Conservation (phyloP, 306 rosid species). For the Acacia acuminata region DNA sequence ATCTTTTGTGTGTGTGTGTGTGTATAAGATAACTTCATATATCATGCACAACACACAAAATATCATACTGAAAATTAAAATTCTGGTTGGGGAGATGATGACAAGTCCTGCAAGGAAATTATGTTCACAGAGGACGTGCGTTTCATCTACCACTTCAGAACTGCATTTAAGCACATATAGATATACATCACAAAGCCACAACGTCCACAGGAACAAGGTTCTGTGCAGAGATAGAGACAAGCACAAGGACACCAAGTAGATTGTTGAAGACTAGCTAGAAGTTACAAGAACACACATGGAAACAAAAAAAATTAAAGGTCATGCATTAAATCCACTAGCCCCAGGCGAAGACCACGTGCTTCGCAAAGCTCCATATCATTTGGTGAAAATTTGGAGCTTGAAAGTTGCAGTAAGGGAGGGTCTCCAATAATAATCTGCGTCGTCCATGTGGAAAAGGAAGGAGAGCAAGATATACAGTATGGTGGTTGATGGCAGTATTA, state of each 20-base stretch:
- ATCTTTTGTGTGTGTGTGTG: too few species aligned
- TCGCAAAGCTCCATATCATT: neutral
- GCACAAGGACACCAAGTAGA: neutral
- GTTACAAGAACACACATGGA: neutral
- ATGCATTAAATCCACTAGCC: neutral
- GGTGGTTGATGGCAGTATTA: neutral
- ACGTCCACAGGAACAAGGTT: neutral
- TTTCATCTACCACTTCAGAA: neutral
- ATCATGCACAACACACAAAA: neutral
- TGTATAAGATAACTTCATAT: too few species aligned
- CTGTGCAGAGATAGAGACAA: neutral
- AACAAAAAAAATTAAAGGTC: neutral
- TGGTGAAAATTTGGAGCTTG: neutral
- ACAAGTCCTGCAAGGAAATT: neutral
- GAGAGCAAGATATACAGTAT: neutral
- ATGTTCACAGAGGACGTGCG: neutral
- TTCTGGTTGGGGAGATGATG: neutral
- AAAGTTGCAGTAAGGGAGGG: neutral
- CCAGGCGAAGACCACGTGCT: neutral
- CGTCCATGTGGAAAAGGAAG: too few species aligned
- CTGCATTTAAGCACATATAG: neutral
- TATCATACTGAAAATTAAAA: neutral
- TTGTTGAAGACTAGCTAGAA: too few species aligned
- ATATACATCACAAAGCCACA: neutral
- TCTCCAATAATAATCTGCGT: neutral